Percentiles rank a stretch among this genome's conserved stretches.
These are phyloP conservation scores for Cyclotella cryptica DNA, from an alignment of 108 stramenopile genomes.

Conservation along the genomic window DNA sequence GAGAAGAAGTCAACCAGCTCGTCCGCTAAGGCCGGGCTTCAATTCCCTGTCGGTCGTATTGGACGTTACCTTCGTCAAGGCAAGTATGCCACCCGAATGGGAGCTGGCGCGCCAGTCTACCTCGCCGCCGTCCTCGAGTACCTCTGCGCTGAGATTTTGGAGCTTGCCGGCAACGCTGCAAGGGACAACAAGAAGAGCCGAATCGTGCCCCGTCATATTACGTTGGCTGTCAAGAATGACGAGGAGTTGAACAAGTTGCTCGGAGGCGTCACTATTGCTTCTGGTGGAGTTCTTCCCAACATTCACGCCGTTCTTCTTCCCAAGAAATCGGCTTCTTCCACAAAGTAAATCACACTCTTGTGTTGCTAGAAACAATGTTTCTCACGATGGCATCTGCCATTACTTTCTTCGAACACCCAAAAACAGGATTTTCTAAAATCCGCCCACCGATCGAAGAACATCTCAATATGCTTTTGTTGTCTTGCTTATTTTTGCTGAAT, in stretches of 20 bases:
- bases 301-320: too few relatives aligned
- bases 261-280: slow-evolving; percentile 87
- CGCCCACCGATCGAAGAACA: slow-evolving; percentile 49
- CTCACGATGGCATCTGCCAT: too few relatives aligned
- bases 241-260: slow-evolving; percentile 91
- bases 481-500: too few relatives aligned
- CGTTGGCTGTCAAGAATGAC: slow-evolving; percentile 88
- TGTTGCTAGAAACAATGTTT: too few relatives aligned
- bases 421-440: too few relatives aligned
- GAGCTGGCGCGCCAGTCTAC: slow-evolving; percentile 82
- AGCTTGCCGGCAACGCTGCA: slow-evolving; percentile 90
- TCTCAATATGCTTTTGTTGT: too few relatives aligned
- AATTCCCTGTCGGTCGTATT: slow-evolving; percentile 87
- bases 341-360: too few relatives aligned
- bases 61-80: slow-evolving; percentile 85
- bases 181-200: slow-evolving; percentile 93
- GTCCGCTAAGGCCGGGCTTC: slow-evolving; percentile 85
- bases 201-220: slow-evolving; percentile 90
- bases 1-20: slow-evolving; percentile 60
- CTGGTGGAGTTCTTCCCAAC: slow-evolving; percentile 64
- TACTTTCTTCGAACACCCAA: too few relatives aligned
- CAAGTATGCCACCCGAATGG: slow-evolving; percentile 79
- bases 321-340: too few relatives aligned
- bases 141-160: slow-evolving; percentile 80
- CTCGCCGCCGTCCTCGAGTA: slow-evolving; percentile 42